Percentiles rank a stretch among this genome's conserved stretches.
phyloP scores from a whole-genome alignment of 2,329 filamentous ascomycete genomes.

The Cucurbitaria berberidis region DNA sequence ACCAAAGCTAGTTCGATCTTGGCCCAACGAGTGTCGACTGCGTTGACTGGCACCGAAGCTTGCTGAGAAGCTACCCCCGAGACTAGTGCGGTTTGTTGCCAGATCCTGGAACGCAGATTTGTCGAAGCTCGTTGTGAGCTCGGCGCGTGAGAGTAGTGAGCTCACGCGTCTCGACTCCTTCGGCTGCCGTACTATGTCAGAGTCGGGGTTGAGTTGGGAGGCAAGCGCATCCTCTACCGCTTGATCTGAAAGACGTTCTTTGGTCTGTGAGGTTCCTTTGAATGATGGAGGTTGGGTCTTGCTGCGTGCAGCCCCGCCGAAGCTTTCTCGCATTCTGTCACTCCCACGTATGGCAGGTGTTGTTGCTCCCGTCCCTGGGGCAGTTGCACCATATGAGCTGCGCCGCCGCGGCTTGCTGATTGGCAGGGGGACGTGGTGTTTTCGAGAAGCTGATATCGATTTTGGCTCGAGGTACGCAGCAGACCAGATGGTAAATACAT shows the following conservation, averaged over 20 bases:
- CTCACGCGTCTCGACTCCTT: constrained; percentile 81
- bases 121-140: constrained; percentile 85
- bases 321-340: constrained; percentile 75
- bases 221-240: constrained; percentile 56
- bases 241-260: constrained; percentile 44
- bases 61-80: constrained; percentile 49
- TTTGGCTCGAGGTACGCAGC: constrained; percentile 77
- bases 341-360: constrained; percentile 72
- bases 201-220: constrained; percentile 58
- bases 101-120: constrained; percentile 79
- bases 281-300: constrained; percentile 52
- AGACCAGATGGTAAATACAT: constrained; percentile 84
- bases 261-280: constrained; percentile 40
- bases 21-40: constrained; percentile 76
- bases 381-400: constrained; percentile 63
- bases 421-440: constrained; percentile 47
- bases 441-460: constrained; percentile 53
- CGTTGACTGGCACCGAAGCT: constrained; percentile 61
- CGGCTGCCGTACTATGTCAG: constrained; percentile 57
- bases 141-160: constrained; percentile 85
- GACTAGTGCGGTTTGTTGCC: constrained; percentile 55
- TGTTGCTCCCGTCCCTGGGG: constrained; percentile 72
- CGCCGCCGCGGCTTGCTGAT: constrained; percentile 63
- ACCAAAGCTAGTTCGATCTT: constrained; percentile 67
- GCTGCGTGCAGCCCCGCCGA: constrained; percentile 62